Base-by-base conservation (phyloP, 495 filamentous ascomycete genomes). In the Daldinia grandis region DNA sequence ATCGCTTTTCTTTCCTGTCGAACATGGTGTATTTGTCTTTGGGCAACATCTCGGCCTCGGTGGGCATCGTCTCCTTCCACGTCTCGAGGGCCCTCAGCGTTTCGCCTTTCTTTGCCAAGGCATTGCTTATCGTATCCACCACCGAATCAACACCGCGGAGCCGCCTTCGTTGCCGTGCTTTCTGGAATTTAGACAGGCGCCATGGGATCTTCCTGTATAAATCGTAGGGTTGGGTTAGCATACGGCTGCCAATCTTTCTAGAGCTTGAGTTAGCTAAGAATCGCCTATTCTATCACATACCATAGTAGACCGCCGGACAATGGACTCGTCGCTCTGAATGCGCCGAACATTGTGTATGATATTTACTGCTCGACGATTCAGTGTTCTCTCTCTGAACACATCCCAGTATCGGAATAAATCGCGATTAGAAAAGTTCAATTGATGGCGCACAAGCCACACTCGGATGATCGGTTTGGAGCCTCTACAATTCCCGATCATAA, bases 1-100 rank as follows among this genome's bases (percentile, higher is more conserved):
- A 99, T 68, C 84, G 88, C 89, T 92, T 97, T 84, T 91, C 94
- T 80, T 97, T 98, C 71, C 94, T 89, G 81, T 96, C 94, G 82
- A 98, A 99, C 68, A 99, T 90, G 21, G 94, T 97, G 83, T 99
- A 99, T 80, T 99, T 99, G 81, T 99, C 95, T 80, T 88, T 91
- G 49, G 95, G 90, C 78, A 96, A 78, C 95, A 99, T 99, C 85
- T 98, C 93, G 78, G 88, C 87, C 87, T 99, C 95, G 30, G 88
- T 91, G 21, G 95, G 95, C 95, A 99, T 99, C 81, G 97, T 93
- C 58, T 81, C 83, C 81, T 93, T 97, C 95, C 95, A 99, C 71
- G 89, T 83, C 79, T 94, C 89, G 62, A 99, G 81, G 31, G 90
- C 84, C 78, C 91, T 91, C 37, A 91, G 82, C 3, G 80, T 88